Conservation (phyloP, 352 stramenopile species). For the Pythium dissotocum region DNA sequence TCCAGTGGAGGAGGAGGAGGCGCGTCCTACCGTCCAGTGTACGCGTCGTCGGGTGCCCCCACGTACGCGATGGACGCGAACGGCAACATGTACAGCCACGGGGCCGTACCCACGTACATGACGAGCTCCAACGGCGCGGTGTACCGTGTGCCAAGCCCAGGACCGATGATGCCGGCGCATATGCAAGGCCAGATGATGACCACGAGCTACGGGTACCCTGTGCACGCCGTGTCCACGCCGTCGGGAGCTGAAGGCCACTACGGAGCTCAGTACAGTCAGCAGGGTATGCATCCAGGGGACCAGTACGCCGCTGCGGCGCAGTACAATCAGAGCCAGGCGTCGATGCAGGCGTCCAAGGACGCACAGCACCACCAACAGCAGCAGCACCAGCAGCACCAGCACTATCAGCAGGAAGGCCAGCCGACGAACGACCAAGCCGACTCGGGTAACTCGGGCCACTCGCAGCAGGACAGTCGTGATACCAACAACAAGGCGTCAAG, state of each 20-base stretch:
- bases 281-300: constrained; percentile 23
- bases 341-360: constrained; percentile 15
- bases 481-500: constrained; percentile 9
- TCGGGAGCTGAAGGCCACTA: constrained; percentile 13
- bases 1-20: neutral
- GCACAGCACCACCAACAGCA: neutral
- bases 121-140: constrained; percentile 18
- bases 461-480: constrained; percentile 3
- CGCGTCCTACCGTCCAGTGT: constrained; percentile 15
- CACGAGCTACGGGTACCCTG: constrained; percentile 35
- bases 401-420: constrained; percentile 27
- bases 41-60: constrained; percentile 8
- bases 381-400: neutral
- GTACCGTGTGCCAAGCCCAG: constrained; percentile 24
- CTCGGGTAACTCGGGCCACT: neutral
- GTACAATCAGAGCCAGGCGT: constrained; percentile 25
- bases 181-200: constrained; percentile 45
- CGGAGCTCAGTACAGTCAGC: constrained; percentile 16
- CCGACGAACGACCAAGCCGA: constrained; percentile 26
- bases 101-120: constrained; percentile 20
- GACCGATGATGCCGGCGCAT: constrained; percentile 28
- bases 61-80: constrained; percentile 40
- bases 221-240: constrained; percentile 18
- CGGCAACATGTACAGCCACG: constrained; percentile 42
- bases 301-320: constrained; percentile 23